Base-by-base conservation (phyloP, 305 asterid genomes). In the Fraxinus platypoda region DNA sequence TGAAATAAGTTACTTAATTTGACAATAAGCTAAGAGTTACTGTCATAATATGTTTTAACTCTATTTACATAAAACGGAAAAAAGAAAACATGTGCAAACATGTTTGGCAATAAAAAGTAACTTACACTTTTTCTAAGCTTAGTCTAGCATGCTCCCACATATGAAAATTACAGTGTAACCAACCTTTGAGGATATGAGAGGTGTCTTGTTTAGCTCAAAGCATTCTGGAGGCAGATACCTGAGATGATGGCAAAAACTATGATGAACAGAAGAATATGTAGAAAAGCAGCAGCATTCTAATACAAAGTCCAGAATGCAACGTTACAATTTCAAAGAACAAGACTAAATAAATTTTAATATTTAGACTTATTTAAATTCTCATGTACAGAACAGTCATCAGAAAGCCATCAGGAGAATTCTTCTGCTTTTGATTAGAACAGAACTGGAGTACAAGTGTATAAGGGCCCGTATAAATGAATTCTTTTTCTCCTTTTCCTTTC, bases 141-240 rank as follows among this genome's bases (percentile, higher is more conserved):
- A 30, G 74, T 28, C 21, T 12, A 6, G 30, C 26, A 83, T 35
- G 17, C 74, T 17, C 12, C 34, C 31, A 33, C 41, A 37, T 15
- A 75, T 8, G 37, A 34, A 31, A 75, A 76, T 13, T 37, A 70
- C 81, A 46, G 38, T 19, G 26, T 74, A 25, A 52, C 92, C 84
- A 81, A 92, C 99, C 97, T 93, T 96, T 17, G 99, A 96, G 83
- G 99, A 96, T 77, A 96, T 96, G 81, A 94, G 91, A 86, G 99
- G 99, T 64, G 91, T 94, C 93, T 89, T 96, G 93, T 79, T 92
- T 77, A 96, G 93, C 89, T 96, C 99, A 90, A 96, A 96, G 92
- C 99, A 96, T 84, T 96, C 99, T n/a, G 99, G 98, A 82, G 99
- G 99, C 82, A 96, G 91, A 86, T 96, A 96, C 99, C 98, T 96